Conservation (phyloP, 1,139 yeast genomes). For the Taphrina communis region DNA sequence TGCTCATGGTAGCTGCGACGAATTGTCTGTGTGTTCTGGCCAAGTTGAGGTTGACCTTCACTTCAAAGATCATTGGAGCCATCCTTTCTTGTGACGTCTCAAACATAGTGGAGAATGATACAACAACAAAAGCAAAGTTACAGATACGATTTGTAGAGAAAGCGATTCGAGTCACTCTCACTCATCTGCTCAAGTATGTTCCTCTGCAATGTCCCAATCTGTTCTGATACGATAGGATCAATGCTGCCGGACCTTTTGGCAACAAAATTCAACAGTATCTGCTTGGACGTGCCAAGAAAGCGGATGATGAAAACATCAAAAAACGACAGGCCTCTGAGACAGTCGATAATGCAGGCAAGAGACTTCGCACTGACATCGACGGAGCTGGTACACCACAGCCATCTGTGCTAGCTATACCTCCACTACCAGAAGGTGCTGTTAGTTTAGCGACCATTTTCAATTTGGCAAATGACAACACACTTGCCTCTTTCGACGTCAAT, state of each 20-base stretch:
- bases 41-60: slow-evolving; percentile 51
- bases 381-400: slow-evolving; percentile 41
- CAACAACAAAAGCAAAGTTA: slow-evolving; percentile 49
- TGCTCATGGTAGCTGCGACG: slow-evolving; percentile 51
- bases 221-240: slow-evolving; percentile 13
- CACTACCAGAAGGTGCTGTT: slow-evolving; percentile 43
- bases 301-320: slow-evolving; percentile 16
- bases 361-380: slow-evolving; percentile 27
- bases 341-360: slow-evolving; percentile 14
- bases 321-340: slow-evolving; percentile 27
- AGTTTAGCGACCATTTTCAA: slow-evolving; percentile 38
- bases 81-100: slow-evolving; percentile 52
- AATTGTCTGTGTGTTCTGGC: slow-evolving; percentile 52
- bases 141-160: slow-evolving; percentile 52
- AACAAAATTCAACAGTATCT: slow-evolving; percentile 32
- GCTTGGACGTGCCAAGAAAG: slow-evolving; percentile 17
- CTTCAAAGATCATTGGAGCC: slow-evolving; percentile 50
- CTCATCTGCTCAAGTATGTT: slow-evolving; percentile 48
- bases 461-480: slow-evolving; percentile 51
- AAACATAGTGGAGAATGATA: slow-evolving; percentile 46
- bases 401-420: slow-evolving; percentile 28
- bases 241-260: slow-evolving; percentile 37
- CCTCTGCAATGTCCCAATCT: background rate
- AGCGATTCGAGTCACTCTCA: slow-evolving; percentile 51
- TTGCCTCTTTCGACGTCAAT: slow-evolving; percentile 71